Conservation (phyloP, 2,329 filamentous ascomycete species). For the Lizonia empirigonia region DNA sequence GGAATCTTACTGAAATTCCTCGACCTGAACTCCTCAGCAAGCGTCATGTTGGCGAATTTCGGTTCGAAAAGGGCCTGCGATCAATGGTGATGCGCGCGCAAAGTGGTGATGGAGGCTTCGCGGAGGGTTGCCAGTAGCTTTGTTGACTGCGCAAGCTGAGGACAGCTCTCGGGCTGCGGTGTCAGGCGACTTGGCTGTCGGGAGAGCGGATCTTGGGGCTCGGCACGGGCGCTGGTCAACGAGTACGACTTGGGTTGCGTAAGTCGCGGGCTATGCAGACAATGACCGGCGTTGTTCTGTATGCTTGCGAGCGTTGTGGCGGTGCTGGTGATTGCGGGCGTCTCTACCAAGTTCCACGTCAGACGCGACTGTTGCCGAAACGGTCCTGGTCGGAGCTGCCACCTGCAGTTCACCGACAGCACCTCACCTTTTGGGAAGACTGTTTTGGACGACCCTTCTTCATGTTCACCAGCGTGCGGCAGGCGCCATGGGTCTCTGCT, state of each 20-base stretch:
- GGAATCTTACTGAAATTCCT: conserved; percentile 67
- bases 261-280: conserved; percentile 38
- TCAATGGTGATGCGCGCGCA: conserved; percentile 14
- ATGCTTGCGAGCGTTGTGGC: conserved; percentile 24
- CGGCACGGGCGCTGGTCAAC: conserved; percentile 5
- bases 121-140: conserved; percentile 19
- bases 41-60: conserved; percentile 55
- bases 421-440: conserved; percentile 28
- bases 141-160: conserved; percentile 33
- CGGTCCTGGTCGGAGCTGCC: conserved; percentile 25
- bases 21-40: conserved; percentile 67
- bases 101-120: conserved; percentile 3
- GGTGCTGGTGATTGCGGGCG: conserved; percentile 27
- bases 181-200: conserved; percentile 24
- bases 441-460: conserved; percentile 26
- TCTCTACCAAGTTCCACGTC: conserved; percentile 45
- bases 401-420: conserved; percentile 24
- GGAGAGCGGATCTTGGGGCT: conserved; percentile 7
- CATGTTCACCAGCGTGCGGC: conserved; percentile 24
- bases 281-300: conserved; percentile 20
- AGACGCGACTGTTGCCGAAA: conserved; percentile 38
- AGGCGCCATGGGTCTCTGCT: conserved; percentile 31
- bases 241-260: conserved; percentile 38
- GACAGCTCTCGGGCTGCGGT: conserved; percentile 29
- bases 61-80: neutral